Base-by-base conservation (phyloP, 2,329 filamentous ascomycete genomes). In the Sporothrix sp. region DNA sequence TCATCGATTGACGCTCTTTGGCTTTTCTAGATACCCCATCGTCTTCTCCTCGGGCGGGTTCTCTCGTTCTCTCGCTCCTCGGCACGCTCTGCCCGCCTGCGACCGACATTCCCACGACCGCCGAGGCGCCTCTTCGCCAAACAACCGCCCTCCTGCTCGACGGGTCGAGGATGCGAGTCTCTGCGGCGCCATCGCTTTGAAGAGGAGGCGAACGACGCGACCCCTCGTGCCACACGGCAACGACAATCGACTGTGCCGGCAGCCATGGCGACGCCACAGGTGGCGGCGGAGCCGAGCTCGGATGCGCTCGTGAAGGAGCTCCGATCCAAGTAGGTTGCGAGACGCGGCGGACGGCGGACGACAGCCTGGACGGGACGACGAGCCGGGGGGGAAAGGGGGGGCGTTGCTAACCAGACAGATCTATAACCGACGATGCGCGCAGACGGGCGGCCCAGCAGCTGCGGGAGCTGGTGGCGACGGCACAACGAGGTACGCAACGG, bases 251-350 rank as follows among this genome's bases (percentile, higher is more conserved):
- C 33, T n/a, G 35, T 25, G 40, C 20, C 40, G 58, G 27, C 43
- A 33, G 46, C 30, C 20, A 59, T 59, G 57, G 52, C 56, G 11
- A 54, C 56, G 13, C 40, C 52, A 37, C 57, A 58, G 51, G 44
- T 33, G 18, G 66, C 77, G 61, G 74, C 76, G 58, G 67, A 79
- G 52, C 73, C 76, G 64, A 71, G 71, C 57, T 71, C 79, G 49
- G 76, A 81, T 51, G 66, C 69, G 50, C 70, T 79, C 54, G 70
- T 72, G 13, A 73, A 74, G 55, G 76, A 78, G 56, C 67, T 80
- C 30, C 73, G 71, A 58, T 78, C 76, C 53, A 75, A 74, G 76
- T 80, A 52, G 7, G 61, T 59, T 20, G 10, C 9, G 18, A 3
- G 13, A 11, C 7, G 4, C 14, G 21, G n/a, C 28, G 3, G 23